Evolutionary conservation across 139 green algal species (phyloP).

Genomic region (Diplosphaera chodatii): DNA sequence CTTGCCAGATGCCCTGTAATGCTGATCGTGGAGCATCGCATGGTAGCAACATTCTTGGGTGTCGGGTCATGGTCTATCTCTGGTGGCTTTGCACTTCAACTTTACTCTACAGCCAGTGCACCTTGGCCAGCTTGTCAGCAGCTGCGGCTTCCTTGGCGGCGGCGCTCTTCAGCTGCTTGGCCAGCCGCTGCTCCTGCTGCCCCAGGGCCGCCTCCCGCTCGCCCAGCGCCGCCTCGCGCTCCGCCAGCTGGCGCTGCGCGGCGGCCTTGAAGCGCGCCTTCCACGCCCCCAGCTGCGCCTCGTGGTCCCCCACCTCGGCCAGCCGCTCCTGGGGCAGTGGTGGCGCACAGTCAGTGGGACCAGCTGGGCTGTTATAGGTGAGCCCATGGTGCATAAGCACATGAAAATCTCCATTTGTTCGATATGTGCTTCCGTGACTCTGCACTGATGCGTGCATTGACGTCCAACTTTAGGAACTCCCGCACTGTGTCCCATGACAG

Average conservation of each 20-base stretch:
- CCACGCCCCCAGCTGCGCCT: constrained; percentile 40
- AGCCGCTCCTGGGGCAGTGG: neutral
- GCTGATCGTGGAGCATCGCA: too few species aligned
- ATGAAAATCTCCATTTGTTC: too few species aligned
- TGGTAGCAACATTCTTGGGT: too few species aligned
- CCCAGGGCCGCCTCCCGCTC: constrained; percentile 37
- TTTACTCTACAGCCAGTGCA: neutral
- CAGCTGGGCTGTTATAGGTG: too few species aligned
- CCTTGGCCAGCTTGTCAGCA: neutral
- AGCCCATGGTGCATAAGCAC: too few species aligned
- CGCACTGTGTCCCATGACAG: too few species aligned
- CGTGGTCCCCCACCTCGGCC: constrained; percentile 28
- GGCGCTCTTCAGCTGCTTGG: constrained; percentile 4
- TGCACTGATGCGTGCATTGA: too few species aligned
- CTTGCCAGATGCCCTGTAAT: too few species aligned
- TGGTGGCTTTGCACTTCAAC: too few species aligned
- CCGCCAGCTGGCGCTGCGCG: constrained; percentile 32
- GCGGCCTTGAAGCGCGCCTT: constrained; percentile 39
- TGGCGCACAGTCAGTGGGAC: neutral
- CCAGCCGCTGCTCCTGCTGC: constrained; percentile 16
- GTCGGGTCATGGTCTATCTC: too few species aligned
- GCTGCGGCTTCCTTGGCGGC: constrained; percentile 5
- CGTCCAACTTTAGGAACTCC: too few species aligned
- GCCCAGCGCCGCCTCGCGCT: constrained; percentile 27
- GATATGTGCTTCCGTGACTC: too few species aligned